Evolutionary conservation across 2,329 filamentous ascomycete genomes (phyloP), one percentile per base, ranked within the genome.

Genomic region (Apiospora phragmitis): DNA sequence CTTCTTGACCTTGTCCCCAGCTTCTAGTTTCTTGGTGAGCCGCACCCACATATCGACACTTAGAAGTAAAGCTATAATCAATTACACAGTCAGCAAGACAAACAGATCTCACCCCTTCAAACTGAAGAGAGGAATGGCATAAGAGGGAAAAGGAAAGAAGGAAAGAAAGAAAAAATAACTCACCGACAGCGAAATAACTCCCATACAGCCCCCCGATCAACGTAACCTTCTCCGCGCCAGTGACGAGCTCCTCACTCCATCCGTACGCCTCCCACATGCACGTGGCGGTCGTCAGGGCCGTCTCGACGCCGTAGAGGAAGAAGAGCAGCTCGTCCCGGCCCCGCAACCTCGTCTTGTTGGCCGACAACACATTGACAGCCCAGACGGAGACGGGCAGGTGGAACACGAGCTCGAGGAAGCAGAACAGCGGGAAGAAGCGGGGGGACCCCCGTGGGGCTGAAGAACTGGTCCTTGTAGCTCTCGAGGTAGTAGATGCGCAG

Each of bases 11-110:
- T 55, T 71, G 5, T 79, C 75, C 0, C 70, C 73, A 7, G 71
- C 73, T 45, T 81, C 78, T 18, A 86, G 77, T 11, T 88, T 84
- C 8, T 74, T 78, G 11, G 87, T 75, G 1, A 90, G 79, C n/a
- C 88, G 82, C 45, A 76, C 67, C 67, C 85, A 88, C 88, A 90
- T 90, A 73, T 90, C 88, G 29, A 83, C 74, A 12, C 83, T 85
- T 78, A 90, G 81, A 1, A 88, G 16, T 0, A 81, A 73, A 18
- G 88, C 88, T 90, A 67, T 7, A 9, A 43, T 26, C n/a, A 43
- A 29, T 26, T 12, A 16, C 14, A 9, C 5, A 6, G 14, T 32
- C 35, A 42, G 38, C 2, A 42, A 66, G 4, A n/a, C 26, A 66
- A 3, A n/a, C 26, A 35, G 1, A 38, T 43, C 3, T 7, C 35